A percentile compares a stretch with the other conserved stretches of the same genome.
Conservation (phyloP, 345 rosid genomes). For the Hirschfeldia incana region DNA sequence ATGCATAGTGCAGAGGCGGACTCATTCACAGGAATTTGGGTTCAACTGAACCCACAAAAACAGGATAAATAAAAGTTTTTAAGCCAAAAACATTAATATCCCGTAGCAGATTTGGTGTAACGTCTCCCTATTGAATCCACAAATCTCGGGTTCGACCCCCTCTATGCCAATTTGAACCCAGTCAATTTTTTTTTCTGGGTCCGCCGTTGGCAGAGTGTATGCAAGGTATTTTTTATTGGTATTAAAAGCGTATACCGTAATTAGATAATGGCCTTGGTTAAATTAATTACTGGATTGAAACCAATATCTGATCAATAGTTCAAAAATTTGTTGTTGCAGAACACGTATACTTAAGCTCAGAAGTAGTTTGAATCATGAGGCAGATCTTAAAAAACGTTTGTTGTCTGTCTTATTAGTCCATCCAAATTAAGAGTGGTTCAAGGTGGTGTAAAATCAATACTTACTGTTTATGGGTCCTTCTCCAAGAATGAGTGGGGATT, state of each 20-base stretch:
- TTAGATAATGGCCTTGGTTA: neutral
- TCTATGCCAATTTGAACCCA: too few species aligned
- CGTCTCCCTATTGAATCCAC: too few species aligned
- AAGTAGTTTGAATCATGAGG: neutral
- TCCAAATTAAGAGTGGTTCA: neutral
- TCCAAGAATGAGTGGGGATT: neutral
- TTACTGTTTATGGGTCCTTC: neutral
- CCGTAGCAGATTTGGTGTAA: too few species aligned
- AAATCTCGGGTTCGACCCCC: too few species aligned
- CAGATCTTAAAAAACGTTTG: neutral
- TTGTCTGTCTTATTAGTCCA: neutral
- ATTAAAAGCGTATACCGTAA: neutral
- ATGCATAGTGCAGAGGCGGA: too few species aligned
- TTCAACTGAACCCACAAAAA: too few species aligned
- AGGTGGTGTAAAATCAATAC: neutral
- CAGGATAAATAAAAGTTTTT: too few species aligned
- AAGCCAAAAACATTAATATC: too few species aligned
- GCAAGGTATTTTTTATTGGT: neutral
- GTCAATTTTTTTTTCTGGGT: too few species aligned
- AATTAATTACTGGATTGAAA: neutral
- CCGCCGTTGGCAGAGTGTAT: neutral
- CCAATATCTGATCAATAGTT: slow-evolving; percentile 4
- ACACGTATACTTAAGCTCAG: neutral
- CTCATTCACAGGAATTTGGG: too few species aligned
- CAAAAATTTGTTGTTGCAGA: neutral